Percentiles rank a stretch among this genome's conserved stretches.
These are phyloP conservation scores for Iberis amara DNA, from an alignment of 441 rosid genomes.

Conservation along the genomic window DNA sequence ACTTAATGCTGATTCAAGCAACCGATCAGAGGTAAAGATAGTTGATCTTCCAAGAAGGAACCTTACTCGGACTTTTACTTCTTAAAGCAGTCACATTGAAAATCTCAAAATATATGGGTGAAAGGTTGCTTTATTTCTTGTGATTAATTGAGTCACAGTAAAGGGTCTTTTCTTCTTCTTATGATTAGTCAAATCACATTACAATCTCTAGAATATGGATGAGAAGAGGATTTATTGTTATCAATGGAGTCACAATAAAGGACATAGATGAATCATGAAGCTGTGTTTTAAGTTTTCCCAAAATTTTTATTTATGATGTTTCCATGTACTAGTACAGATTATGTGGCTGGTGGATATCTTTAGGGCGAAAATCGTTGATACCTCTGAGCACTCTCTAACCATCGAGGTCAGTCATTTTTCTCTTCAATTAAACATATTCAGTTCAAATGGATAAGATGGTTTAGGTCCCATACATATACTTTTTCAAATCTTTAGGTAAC, in stretches of 20 bases:
- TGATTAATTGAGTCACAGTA: conserved; percentile 10
- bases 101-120: conserved; percentile 8
- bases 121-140: conserved; percentile 8
- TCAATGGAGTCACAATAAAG: neutral
- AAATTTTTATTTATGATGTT: conserved; percentile 2
- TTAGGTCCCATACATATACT: neutral
- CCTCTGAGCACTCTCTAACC: conserved; percentile 65
- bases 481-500: conserved; percentile 47
- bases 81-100: conserved; percentile 6
- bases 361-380: conserved; percentile 84
- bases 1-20: conserved; percentile 52
- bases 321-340: conserved; percentile 45
- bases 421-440: neutral
- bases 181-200: conserved; percentile 21
- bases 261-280: neutral
- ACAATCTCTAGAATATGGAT: conserved; percentile 13
- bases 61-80: neutral
- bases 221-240: conserved; percentile 1
- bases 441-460: conserved; percentile 15
- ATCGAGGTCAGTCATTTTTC: conserved; percentile 55
- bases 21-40: conserved; percentile 59
- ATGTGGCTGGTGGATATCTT: conserved; percentile 89
- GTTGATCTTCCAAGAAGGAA: conserved; percentile 1
- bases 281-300: neutral
- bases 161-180: neutral